Base-by-base conservation (phyloP, 805 yeast genomes). In the Isabelozyma pseudorhagii region DNA sequence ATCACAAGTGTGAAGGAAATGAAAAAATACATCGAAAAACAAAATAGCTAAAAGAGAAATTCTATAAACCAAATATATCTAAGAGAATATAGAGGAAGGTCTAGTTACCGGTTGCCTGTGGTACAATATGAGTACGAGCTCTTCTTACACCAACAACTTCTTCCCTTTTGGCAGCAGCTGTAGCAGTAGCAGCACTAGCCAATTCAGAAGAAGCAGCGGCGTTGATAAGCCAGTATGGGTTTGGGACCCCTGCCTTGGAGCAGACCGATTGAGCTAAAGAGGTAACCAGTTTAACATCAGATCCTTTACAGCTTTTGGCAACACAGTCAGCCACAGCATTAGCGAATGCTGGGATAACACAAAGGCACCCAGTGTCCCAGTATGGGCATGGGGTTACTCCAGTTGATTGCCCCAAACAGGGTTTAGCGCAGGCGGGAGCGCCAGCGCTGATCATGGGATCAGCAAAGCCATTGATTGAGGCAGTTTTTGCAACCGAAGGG, bases 281-380 rank as follows among this genome's bases (percentile, higher is more conserved):
- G n/a, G 69, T 61, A 44, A 69, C 72, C 18, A 53, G 31, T 25
- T 40, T 52, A 31, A 71, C 74, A 17, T 68, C 65, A 15, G 49
- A 42, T 51, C 75, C 75, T 17, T 54, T 48, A n/a, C 78, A 71
- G 34, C 77, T 78, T 17, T 51, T 46, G 21, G 49, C 64, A 38
- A 77, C 69, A 44, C 78, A 72, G 47, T 64, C 56, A 45, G 71
- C 76, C 29, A 72, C 67, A 4, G 50, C 52, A 28, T 66, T 65
- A 38, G 59, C 62, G 62, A 68, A 72, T 39, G 54, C 54, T 40
- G 72, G 61, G 69, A 72, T 71, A 42, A 70, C 74, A 67, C 78
- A 72, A 48, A 72, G 66, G 61, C 78, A 72, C 25, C 78, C 78
- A 44, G 77, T 66, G 55, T 72, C 78, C 76, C 77, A 72, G 66